Percentiles rank a stretch among this genome's conserved stretches.
These are phyloP conservation scores for Brassica balearica DNA, from an alignment of 441 rosid genomes.

Conservation along the genomic window DNA sequence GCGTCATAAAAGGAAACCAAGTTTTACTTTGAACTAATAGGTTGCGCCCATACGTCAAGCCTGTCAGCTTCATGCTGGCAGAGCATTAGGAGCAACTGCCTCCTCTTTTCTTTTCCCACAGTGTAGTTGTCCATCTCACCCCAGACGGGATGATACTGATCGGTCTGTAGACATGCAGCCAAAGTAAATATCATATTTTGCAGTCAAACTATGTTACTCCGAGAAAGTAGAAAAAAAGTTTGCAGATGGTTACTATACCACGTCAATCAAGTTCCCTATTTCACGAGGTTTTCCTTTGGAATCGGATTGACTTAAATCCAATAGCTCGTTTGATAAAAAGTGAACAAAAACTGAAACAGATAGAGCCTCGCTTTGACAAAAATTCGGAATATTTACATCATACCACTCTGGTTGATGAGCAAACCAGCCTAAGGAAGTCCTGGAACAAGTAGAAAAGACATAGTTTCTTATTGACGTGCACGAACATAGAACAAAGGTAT, in stretches of 20 bases:
- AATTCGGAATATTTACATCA: slow-evolving; percentile 67
- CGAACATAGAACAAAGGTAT: slow-evolving; percentile 1
- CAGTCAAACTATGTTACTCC: slow-evolving; percentile 10
- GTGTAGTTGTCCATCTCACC: slow-evolving; percentile 90
- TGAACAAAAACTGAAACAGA: slow-evolving; percentile 84
- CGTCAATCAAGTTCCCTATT: slow-evolving; percentile 56
- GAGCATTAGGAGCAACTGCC: slow-evolving; percentile 91
- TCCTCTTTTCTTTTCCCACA: slow-evolving; percentile 84
- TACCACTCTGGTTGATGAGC: slow-evolving; percentile 94
- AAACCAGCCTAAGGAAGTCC: slow-evolving; percentile 98
- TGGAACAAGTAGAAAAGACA: slow-evolving; percentile 43
- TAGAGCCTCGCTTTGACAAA: slow-evolving; percentile 85
- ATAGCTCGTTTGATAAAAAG: slow-evolving; percentile 71
- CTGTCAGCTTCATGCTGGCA: slow-evolving; percentile 98
- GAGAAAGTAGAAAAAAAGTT: slow-evolving; percentile 7
- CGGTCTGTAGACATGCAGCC: slow-evolving; percentile 58
- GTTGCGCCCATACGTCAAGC: slow-evolving; percentile 99
- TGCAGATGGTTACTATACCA: slow-evolving; percentile 57
- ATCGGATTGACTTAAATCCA: slow-evolving; percentile 64
- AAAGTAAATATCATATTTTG: slow-evolving; percentile 35
- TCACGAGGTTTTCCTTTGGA: slow-evolving; percentile 71
- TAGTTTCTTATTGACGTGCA: slow-evolving; percentile 19
- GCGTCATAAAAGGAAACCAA: slow-evolving; percentile 16
- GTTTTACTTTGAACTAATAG: slow-evolving; percentile 78
- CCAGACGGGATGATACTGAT: slow-evolving; percentile 91